Conservation (phyloP, 352 stramenopile genomes). For the Phytophthora agathidicida region DNA sequence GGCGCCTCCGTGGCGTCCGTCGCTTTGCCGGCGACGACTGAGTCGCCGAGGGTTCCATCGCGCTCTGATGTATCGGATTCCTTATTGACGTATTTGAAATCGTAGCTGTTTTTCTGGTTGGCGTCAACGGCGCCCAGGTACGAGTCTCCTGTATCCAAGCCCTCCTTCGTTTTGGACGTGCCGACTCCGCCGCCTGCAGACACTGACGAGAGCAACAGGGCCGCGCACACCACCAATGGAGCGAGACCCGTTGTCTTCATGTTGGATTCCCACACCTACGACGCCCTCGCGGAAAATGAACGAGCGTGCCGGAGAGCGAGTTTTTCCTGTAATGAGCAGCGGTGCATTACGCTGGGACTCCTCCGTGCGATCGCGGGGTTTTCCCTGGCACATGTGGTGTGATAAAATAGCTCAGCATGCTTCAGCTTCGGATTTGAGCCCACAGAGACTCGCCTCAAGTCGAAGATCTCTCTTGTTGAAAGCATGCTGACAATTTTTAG, state of each 20-base stretch:
- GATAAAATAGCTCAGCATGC: slow-evolving; percentile 26
- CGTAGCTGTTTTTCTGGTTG: slow-evolving; percentile 15
- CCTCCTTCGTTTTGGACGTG: slow-evolving; percentile 9
- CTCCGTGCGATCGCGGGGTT: slow-evolving; percentile 22
- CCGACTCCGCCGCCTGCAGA: slow-evolving; percentile 11
- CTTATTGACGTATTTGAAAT: slow-evolving; percentile 28
- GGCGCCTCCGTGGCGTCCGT: slow-evolving; percentile 16
- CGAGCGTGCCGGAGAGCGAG: slow-evolving; percentile 21
- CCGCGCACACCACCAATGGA: slow-evolving; percentile 17
- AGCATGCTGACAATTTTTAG: slow-evolving; percentile 24
- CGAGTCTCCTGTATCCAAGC: slow-evolving; percentile 14
- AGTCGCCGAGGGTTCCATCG: slow-evolving; percentile 19
- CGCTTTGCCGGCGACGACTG: slow-evolving; percentile 16
- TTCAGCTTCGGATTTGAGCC: slow-evolving; percentile 27
- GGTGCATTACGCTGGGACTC: slow-evolving; percentile 10
- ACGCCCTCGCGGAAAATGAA: not conserved
- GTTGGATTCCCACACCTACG: slow-evolving; percentile 4
- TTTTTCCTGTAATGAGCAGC: slow-evolving; percentile 35
- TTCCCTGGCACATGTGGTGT: slow-evolving; percentile 24
- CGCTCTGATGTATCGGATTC: slow-evolving; percentile 3
- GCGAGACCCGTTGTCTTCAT: slow-evolving; percentile 25
- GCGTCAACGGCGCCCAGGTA: slow-evolving; percentile 8
- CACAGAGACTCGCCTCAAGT: not conserved
- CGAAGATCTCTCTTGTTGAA: slow-evolving; percentile 10
- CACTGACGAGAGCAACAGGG: slow-evolving; percentile 15